Conservation (phyloP, 2,329 filamentous ascomycete genomes). For the Diaporthe sp. region DNA sequence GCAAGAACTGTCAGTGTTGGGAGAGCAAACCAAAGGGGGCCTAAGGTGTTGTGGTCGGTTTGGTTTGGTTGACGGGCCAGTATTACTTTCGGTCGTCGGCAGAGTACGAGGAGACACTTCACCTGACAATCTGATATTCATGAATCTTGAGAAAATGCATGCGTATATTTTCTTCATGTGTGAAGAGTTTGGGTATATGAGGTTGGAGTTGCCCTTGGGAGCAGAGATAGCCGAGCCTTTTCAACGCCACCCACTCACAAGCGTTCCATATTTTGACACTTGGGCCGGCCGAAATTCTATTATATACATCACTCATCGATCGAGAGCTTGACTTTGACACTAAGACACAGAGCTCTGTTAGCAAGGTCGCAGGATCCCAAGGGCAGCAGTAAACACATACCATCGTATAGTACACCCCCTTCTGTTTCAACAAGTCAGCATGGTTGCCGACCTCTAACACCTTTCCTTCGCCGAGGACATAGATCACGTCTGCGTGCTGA, state of each 20-base stretch:
- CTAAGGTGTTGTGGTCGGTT: not conserved
- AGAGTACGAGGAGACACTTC: not conserved
- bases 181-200: not conserved
- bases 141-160: not conserved
- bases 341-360: conserved; percentile 44
- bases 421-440: conserved; percentile 63
- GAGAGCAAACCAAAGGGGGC: not conserved
- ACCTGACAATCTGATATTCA: not conserved
- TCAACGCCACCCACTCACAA: not conserved
- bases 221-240: not conserved
- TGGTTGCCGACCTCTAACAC: conserved; percentile 69
- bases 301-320: conserved; percentile 53
- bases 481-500: conserved; percentile 84
- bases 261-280: not conserved
- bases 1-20: not conserved
- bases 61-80: not conserved
- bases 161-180: not conserved
- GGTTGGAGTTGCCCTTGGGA: conserved; percentile 9
- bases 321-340: conserved; percentile 72
- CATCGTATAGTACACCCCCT: conserved; percentile 71
- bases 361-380: not conserved
- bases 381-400: conserved; percentile 53
- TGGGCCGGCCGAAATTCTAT: not conserved
- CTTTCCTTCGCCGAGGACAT: conserved; percentile 78
- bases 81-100: not conserved